A percentile compares a stretch with the other conserved stretches of the same genome.
Evolutionary conservation across 2,329 filamentous ascomycete genomes (phyloP).

Genomic region (Anisogramma anomala): DNA sequence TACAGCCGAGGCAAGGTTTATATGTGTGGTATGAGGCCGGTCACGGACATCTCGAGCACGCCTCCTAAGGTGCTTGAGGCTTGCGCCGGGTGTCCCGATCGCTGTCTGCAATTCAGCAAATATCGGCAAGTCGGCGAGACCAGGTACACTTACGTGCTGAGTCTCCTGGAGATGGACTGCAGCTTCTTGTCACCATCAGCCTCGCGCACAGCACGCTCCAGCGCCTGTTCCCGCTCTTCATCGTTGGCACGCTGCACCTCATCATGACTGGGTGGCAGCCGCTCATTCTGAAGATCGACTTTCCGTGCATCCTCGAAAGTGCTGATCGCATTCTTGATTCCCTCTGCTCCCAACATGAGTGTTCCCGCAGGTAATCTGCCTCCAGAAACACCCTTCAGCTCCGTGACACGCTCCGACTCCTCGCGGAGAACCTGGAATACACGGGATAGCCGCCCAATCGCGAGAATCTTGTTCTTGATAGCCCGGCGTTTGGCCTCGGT

Average conservation of each 20-base stretch:
- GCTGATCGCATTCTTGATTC: conserved; percentile 91
- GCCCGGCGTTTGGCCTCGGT: conserved; percentile 90
- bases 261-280: conserved; percentile 81
- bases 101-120: conserved; percentile 2
- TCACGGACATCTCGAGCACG: neutral
- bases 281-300: conserved; percentile 93
- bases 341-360: conserved; percentile 94
- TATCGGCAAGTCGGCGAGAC: neutral
- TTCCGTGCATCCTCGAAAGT: conserved; percentile 95
- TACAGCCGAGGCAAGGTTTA: neutral
- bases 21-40: too few species aligned
- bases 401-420: conserved; percentile 91
- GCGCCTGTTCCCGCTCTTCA: conserved; percentile 67
- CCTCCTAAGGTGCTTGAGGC: neutral
- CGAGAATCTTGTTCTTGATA: conserved; percentile 99
- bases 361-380: conserved; percentile 88
- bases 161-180: conserved; percentile 74
- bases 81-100: conserved; percentile 13
- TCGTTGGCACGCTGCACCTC: conserved; percentile 78
- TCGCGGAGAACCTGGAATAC: conserved; percentile 98
- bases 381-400: conserved; percentile 92
- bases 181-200: conserved; percentile 86
- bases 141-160: conserved; percentile 76
- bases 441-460: conserved; percentile 88
- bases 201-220: conserved; percentile 76